Evolutionary conservation across 2,329 filamentous ascomycete species (phyloP).

Genomic region (Colletotrichum phormii): DNA sequence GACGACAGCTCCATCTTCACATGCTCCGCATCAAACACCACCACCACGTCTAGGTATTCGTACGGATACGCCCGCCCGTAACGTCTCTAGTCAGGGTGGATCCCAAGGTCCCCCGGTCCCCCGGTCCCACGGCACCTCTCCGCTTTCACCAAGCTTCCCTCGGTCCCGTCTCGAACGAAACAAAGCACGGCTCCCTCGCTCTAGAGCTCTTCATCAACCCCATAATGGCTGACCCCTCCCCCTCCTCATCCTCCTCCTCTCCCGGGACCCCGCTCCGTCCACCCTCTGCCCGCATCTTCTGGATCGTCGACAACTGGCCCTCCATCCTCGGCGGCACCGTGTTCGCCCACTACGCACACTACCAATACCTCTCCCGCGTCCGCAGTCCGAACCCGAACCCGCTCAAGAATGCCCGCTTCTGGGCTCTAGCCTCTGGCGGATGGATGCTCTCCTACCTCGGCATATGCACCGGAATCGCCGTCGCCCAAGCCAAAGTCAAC

Average conservation of each 20-base stretch:
- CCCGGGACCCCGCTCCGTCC: slow-evolving; percentile 28
- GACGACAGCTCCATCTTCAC: background rate
- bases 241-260: background rate
- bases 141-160: background rate
- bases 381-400: slow-evolving; percentile 34
- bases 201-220: background rate
- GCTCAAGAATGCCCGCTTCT: slow-evolving; percentile 38
- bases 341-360: slow-evolving; percentile 35
- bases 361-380: slow-evolving; percentile 33
- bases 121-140: background rate
- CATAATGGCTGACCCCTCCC: background rate
- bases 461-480: slow-evolving; percentile 33
- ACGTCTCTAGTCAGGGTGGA: background rate
- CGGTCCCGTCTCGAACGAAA: background rate
- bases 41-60: too few relatives aligned
- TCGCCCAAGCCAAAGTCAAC: slow-evolving; percentile 31
- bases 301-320: slow-evolving; percentile 38
- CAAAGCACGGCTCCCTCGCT: background rate
- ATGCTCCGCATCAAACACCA: background rate
- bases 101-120: background rate
- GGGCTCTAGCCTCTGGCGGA: slow-evolving; percentile 35
- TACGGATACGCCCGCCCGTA: background rate
- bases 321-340: slow-evolving; percentile 35
- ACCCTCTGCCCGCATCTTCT: slow-evolving; percentile 27
- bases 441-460: slow-evolving; percentile 38